These are phyloP conservation scores for Amorphotheca resinae DNA, from an alignment of 495 filamentous ascomycete genomes.

Conservation along the genomic window DNA sequence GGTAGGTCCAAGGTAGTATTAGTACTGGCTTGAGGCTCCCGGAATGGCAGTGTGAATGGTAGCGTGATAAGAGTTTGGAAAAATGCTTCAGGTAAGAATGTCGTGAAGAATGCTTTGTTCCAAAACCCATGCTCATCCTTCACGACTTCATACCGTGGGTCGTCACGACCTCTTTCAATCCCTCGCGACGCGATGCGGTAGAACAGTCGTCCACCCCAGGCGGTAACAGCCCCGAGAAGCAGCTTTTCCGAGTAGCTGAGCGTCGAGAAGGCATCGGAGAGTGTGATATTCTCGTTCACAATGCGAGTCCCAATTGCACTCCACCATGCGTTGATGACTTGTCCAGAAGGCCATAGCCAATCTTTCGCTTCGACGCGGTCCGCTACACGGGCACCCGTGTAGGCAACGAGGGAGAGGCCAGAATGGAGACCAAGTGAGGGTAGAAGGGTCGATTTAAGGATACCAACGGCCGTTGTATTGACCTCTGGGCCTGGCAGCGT, in stretches of 20 bases:
- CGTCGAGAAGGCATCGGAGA: conserved; percentile 28
- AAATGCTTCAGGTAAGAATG: conserved; percentile 40
- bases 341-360: conserved; percentile 41
- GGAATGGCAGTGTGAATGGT: conserved; percentile 42
- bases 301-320: conserved; percentile 37
- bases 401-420: conserved; percentile 33
- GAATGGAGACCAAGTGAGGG: conserved; percentile 36
- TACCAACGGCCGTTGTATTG: conserved; percentile 24
- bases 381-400: conserved; percentile 31
- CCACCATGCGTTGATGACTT: conserved; percentile 47
- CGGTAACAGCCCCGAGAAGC: conserved; percentile 37
- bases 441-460: conserved; percentile 38
- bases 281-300: conserved; percentile 26
- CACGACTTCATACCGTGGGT: conserved; percentile 36
- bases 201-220: conserved; percentile 43
- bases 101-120: conserved; percentile 34
- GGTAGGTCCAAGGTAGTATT: background rate
- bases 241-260: conserved; percentile 39
- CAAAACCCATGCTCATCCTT: conserved; percentile 42
- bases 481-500: background rate
- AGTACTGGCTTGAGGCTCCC: conserved; percentile 25
- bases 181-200: conserved; percentile 35
- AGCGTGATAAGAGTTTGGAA: conserved; percentile 40
- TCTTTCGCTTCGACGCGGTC: conserved; percentile 44
- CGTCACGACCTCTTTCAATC: conserved; percentile 35